These are phyloP conservation scores for Lentinula lateritia DNA, from an alignment of 768 basidiomycete genomes.

Conservation along the genomic window DNA sequence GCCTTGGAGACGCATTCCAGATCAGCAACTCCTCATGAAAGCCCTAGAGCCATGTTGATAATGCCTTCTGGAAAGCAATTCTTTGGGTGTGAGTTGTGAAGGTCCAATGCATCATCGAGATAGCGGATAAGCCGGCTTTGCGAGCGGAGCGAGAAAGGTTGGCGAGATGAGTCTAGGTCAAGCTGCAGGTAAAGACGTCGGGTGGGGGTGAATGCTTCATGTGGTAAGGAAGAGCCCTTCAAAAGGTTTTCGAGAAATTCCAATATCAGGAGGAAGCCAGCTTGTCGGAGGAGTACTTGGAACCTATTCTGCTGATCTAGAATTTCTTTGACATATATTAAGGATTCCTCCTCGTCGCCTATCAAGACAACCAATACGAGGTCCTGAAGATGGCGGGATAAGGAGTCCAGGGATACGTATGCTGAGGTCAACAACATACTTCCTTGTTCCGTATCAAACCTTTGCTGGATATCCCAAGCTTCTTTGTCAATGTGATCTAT, in stretches of 20 bases:
- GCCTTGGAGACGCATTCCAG: constrained; percentile 1
- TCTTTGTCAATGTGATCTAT: not conserved
- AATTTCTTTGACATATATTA: constrained; percentile 15
- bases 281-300: constrained; percentile 22
- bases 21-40: not conserved
- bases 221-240: constrained; percentile 14
- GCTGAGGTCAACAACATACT: not conserved
- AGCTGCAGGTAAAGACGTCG: constrained; percentile 30
- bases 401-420: constrained; percentile 15
- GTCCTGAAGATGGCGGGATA: constrained; percentile 9
- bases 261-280: constrained; percentile 23
- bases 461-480: not conserved
- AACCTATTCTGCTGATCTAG: constrained; percentile 14
- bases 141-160: not conserved
- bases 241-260: constrained; percentile 21
- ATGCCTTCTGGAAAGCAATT: constrained; percentile 2
- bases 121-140: not conserved
- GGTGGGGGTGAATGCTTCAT: constrained; percentile 32
- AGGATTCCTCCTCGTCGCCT: constrained; percentile 12
- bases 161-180: constrained; percentile 2
- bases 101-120: constrained; percentile 1
- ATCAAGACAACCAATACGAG: constrained; percentile 10
- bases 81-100: not conserved
- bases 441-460: not conserved
- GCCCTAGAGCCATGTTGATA: not conserved